Base-by-base conservation (phyloP, 306 rosid genomes). In the Corylus americana region DNA sequence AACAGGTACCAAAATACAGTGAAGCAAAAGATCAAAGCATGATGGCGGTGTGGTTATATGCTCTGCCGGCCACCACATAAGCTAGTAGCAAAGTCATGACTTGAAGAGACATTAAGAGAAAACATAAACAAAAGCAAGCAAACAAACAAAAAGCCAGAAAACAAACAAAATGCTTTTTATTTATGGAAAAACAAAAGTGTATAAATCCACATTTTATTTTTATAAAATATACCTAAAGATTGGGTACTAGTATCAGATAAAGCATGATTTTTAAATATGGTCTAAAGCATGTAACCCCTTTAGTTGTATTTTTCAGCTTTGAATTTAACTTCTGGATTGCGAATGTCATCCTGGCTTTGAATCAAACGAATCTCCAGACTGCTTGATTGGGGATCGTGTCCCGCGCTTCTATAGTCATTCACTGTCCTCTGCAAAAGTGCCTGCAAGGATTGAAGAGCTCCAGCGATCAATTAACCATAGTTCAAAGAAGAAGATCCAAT, bases 281-380 rank as follows among this genome's bases (percentile, higher is more conserved):
- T 29, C 39, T 76, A 59, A 22, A 47, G 54, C 62, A 64, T 63
- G 78, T 55, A 77, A 74, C 55, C 67, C 68, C 42, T 50, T 88
- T 80, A 89, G 79, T 53, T 54, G 86, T 77, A 93, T 78, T 73
- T 85, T 85, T 93, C 83, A 44, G 95, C 94, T 83, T 80, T 80
- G 80, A 85, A 80, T 74, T 80, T 69, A 70, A 89, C 84, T 78
- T 86, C 50, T 7, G 91, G 93, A 27, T 59, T 82, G 67, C 93
- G 91, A 79, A 93, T 90, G 71, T 90, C 86, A 27, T 92, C 96
- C 79, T 87, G 93, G 86, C 97, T 91, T 83, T 91, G 97, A 76
- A 93, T 85, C 86, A 93, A 83, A 75, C 92, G 84, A 78, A 90
- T 91, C 87, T 91, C 97, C 83, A 90, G 83, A 78, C 89, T 90